Base-by-base conservation (phyloP, 495 filamentous ascomycete genomes). In the Podospora anserina region DNA sequence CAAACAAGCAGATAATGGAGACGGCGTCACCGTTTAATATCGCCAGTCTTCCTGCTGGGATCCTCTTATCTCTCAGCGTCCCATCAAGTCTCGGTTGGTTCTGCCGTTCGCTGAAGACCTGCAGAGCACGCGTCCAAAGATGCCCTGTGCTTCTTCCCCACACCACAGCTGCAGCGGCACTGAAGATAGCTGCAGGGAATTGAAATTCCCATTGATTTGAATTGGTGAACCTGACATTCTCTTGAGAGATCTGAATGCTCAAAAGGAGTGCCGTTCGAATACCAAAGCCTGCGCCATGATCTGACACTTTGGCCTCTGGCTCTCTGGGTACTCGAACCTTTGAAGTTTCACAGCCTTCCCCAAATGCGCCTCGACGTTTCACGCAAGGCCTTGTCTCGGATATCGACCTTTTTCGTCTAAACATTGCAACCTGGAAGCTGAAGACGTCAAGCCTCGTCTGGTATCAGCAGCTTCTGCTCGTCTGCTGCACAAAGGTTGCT, bases 351-450 rank as follows among this genome's bases (percentile, higher is more conserved):
- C 61, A 44, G 49, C 28, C 30, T 20, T n/a, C 34, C 4, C 16
- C 19, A 62, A 16, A 62, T 28, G 19, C 60, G 15, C 16, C 18
- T 63, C 30, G 61, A 63, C 61, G 61, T 63, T 63, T 63, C 61
- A 63, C 61, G 49, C 61, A 44, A 20, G 28, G 61, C 61, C 18
- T 44, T 63, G 61, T 63, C 61, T 63, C 61, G 61, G 61, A 63
- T 63, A 49, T 5, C 61, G 16, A 53, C 32, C 19, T 63, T 49
- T 19, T 63, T 63, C 61, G 61, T 63, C 32, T 63, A 18, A 44
- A 63, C n/a, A 5, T 63, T 23, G 11, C 18, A 16, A 18, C 5
- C 34, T 6, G 5, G 6, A 39, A 49, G 39, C 26, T 61, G 56
- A 58, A 27, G 6, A 58, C 56, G 56, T 5, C 23, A 27, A 20